phyloP scores from a whole-genome alignment of 2,329 filamentous ascomycete genomes.

The Colletotrichum sp. region DNA sequence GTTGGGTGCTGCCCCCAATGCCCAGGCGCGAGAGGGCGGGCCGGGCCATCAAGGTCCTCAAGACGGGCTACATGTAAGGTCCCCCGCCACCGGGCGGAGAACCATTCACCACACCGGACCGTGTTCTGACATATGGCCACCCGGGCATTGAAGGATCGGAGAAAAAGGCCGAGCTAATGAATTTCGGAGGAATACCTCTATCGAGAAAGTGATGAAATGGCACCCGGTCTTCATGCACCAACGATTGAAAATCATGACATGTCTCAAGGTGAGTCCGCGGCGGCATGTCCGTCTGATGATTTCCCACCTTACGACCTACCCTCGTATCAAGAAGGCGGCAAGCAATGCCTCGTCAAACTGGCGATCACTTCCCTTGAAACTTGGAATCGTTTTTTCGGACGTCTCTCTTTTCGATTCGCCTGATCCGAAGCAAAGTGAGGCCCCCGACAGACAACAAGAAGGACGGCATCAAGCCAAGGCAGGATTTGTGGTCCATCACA shows the following conservation, averaged over 20 bases:
- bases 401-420: not conserved
- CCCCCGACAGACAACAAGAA: rapidly evolving
- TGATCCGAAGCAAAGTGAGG: not conserved
- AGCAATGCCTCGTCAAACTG: not conserved
- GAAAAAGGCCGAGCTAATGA: not conserved
- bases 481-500: too few species aligned
- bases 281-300: not conserved
- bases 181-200: not conserved
- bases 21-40: slow-evolving; percentile 8
- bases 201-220: not conserved
- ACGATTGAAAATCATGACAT: not conserved
- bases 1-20: not conserved
- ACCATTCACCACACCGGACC: not conserved
- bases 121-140: not conserved
- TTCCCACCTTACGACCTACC: not conserved
- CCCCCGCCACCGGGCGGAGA: not conserved
- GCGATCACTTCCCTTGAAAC: not conserved
- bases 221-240: not conserved
- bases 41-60: slow-evolving; percentile 19
- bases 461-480: too few species aligned
- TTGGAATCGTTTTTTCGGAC: rapidly evolving
- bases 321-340: not conserved
- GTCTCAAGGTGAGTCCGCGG: not conserved
- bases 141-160: not conserved
- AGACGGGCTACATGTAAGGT: not conserved